A percentile compares a stretch with the other conserved stretches of the same genome.
These are phyloP conservation scores for Jatropha multifida DNA, from an alignment of 441 rosid species.

Conservation along the genomic window DNA sequence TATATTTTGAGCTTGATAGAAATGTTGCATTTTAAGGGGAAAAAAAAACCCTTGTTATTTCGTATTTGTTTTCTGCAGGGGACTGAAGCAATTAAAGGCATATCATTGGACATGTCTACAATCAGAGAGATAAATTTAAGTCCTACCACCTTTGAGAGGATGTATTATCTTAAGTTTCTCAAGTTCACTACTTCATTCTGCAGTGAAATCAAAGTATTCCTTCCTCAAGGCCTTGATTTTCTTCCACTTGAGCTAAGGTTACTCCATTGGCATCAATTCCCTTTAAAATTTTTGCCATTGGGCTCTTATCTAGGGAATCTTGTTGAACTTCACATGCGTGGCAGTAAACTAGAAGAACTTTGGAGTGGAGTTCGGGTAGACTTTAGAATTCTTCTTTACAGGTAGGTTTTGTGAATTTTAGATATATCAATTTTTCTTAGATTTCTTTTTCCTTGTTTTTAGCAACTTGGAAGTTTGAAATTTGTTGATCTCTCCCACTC, in stretches of 20 bases:
- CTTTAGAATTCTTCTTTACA: background rate
- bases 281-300: constrained; percentile 4
- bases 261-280: background rate
- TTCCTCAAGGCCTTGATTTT: constrained; percentile 6
- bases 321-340: background rate
- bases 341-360: constrained; percentile 5
- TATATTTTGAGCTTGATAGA: background rate
- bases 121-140: background rate
- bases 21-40: no score
- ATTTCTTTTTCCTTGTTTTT: background rate
- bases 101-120: background rate
- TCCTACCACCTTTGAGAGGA: constrained; percentile 1
- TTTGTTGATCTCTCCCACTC: background rate
- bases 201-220: background rate
- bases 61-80: background rate
- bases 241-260: constrained; percentile 5
- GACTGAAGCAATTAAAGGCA: background rate
- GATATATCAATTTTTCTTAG: background rate
- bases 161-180: constrained; percentile 8
- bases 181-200: background rate
- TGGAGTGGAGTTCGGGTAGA: constrained; percentile 11
- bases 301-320: constrained; percentile 3
- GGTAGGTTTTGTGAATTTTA: background rate
- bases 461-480: background rate
- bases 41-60: no score